phyloP scores from a whole-genome alignment of 768 basidiomycete genomes.

The Kockovaella imperatae region DNA sequence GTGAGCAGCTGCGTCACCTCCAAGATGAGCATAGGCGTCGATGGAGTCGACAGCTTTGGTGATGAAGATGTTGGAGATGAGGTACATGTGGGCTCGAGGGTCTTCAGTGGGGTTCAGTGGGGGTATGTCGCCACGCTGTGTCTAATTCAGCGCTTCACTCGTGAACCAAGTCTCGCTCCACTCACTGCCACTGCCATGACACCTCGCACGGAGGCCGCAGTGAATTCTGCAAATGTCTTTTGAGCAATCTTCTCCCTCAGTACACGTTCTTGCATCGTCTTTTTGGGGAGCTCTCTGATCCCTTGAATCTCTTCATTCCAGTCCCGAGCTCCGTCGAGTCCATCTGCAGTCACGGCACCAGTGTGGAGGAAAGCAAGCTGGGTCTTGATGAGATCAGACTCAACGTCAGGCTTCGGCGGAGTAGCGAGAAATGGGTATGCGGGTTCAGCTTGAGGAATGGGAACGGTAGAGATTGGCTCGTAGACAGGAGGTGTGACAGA shows the following conservation, averaged over 20 bases:
- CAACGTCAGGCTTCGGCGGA: conserved; percentile 28
- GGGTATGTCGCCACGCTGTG: conserved; percentile 45
- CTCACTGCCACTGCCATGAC: conserved; percentile 43
- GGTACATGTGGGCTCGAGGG: conserved; percentile 45
- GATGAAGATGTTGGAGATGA: conserved; percentile 49
- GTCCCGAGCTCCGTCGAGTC: conserved; percentile 46
- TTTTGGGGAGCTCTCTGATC: conserved; percentile 45
- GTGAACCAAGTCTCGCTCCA: background rate
- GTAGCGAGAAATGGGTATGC: conserved; percentile 46
- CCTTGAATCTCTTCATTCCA: conserved; percentile 50
- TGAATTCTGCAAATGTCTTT: conserved; percentile 47
- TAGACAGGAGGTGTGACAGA: conserved; percentile 20
- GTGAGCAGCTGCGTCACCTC: conserved; percentile 47
- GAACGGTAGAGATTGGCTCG: conserved; percentile 44
- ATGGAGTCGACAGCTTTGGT: conserved; percentile 48
- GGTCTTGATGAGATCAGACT: conserved; percentile 44
- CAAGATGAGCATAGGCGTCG: conserved; percentile 45
- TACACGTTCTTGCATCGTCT: conserved; percentile 44
- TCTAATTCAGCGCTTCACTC: background rate
- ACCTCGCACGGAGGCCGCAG: conserved; percentile 44
- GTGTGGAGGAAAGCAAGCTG: conserved; percentile 48
- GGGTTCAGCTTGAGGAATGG: conserved; percentile 46
- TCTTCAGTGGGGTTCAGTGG: conserved; percentile 49
- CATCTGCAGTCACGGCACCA: conserved; percentile 44
- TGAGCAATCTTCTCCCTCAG: conserved; percentile 46